Percentiles rank a stretch among this genome's conserved stretches.
Conservation (phyloP, 257 asterid genomes). For the Fraxinus excelsior region DNA sequence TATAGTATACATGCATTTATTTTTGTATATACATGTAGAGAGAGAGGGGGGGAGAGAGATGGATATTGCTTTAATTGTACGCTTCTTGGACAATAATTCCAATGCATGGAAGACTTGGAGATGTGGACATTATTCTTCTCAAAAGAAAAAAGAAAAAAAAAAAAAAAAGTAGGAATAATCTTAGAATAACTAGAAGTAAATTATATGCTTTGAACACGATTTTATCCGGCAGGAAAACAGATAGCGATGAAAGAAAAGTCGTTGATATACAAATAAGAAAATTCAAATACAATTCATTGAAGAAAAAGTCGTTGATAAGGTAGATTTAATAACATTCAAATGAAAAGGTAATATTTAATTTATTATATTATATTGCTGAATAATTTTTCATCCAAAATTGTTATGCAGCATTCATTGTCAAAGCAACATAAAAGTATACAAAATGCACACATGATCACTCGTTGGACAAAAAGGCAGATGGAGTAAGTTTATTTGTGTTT, state of each 20-base stretch:
- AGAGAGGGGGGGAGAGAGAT: background rate
- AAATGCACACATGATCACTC: background rate
- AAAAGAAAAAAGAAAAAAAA: background rate
- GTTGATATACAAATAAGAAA: background rate
- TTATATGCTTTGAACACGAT: background rate
- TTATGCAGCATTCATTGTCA: background rate
- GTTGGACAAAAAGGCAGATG: background rate
- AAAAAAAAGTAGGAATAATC: background rate
- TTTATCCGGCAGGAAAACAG: conserved; percentile 18
- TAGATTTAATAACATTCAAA: background rate
- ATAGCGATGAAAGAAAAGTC: conserved; percentile 8
- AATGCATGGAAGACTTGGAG: conserved; percentile 13
- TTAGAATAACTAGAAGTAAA: background rate
- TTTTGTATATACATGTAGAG: no score
- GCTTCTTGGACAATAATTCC: conserved; percentile 6
- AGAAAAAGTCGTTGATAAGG: background rate
- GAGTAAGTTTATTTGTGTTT: no score
- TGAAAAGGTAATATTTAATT: background rate
- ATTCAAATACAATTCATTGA: background rate
- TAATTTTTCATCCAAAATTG: no score
- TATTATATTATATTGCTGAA: background rate
- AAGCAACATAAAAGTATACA: conserved; percentile 24
- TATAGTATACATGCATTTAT: no score
- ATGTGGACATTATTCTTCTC: conserved; percentile 16
- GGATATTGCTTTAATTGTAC: conserved; percentile 3